Evolutionary conservation across 192 early-diverging fungal genomes (phyloP).

Genomic region (Coemansia sp.): DNA sequence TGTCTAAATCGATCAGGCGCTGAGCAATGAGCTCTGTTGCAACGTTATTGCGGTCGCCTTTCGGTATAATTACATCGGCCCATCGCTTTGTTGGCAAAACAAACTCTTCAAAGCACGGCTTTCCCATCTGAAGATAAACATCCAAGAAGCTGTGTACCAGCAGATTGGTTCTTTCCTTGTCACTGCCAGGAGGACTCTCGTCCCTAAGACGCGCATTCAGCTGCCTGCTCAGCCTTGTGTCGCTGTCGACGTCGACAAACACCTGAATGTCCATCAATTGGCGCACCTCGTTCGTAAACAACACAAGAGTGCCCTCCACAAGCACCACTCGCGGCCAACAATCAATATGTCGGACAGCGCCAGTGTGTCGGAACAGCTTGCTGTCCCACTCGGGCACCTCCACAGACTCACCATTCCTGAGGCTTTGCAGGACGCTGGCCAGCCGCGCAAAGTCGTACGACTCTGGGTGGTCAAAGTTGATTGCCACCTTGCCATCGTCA

Average conservation of each 20-base stretch:
- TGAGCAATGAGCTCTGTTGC: constrained; percentile 64
- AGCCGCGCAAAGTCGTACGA: constrained; percentile 77
- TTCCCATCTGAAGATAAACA: constrained; percentile 72
- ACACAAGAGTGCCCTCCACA: constrained; percentile 73
- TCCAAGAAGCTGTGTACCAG: constrained; percentile 62
- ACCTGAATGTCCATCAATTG: constrained; percentile 73
- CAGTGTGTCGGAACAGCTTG: constrained; percentile 27
- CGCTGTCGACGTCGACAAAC: constrained; percentile 84
- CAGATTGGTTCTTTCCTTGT: constrained; percentile 20
- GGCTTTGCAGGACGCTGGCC: constrained; percentile 52
- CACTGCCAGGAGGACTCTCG: not conserved
- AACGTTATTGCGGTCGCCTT: constrained; percentile 62
- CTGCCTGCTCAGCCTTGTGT: constrained; percentile 62
- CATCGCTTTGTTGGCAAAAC: constrained; percentile 75
- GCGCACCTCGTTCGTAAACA: constrained; percentile 70
- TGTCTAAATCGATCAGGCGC: constrained; percentile 51
- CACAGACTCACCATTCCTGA: constrained; percentile 54
- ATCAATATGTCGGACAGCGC: constrained; percentile 21
- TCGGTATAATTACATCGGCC: constrained; percentile 74
- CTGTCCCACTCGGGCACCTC: constrained; percentile 68
- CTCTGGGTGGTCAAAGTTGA: constrained; percentile 73
- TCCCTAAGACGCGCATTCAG: constrained; percentile 34
- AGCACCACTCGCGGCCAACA: constrained; percentile 66
- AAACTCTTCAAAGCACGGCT: constrained; percentile 88
- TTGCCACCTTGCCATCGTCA: constrained; percentile 45